Conservation (phyloP, 2,329 filamentous ascomycete genomes). For the Calycina marina region DNA sequence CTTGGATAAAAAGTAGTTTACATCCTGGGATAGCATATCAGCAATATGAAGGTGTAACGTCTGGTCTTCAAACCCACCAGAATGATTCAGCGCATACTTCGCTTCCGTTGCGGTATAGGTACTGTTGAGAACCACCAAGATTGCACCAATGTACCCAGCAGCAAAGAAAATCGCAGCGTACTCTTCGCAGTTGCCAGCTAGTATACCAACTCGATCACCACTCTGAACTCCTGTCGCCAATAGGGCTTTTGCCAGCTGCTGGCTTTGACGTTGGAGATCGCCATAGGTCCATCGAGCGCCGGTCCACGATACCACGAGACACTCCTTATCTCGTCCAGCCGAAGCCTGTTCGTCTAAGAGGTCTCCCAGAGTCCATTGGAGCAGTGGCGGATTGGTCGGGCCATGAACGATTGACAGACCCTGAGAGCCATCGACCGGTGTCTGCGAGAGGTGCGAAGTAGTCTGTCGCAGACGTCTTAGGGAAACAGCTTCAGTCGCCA, state of each 20-base stretch:
- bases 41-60: constrained; percentile 27
- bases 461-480: constrained; percentile 4
- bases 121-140: constrained; percentile 68
- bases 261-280: constrained; percentile 46
- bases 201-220: constrained; percentile 11
- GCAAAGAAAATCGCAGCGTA: constrained; percentile 19
- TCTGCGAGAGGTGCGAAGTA: constrained; percentile 1
- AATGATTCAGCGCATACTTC: constrained; percentile 49
- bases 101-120: constrained; percentile 48
- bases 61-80: no score
- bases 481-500: not conserved
- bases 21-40: constrained; percentile 42
- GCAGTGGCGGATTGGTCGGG: constrained; percentile 50
- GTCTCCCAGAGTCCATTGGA: constrained; percentile 58
- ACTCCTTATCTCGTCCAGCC: constrained; percentile 50
- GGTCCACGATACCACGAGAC: constrained; percentile 62
- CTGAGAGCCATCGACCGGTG: not conserved
- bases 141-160: constrained; percentile 36
- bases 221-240: constrained; percentile 24
- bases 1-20: constrained; percentile 59
- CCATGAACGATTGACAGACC: constrained; percentile 2
- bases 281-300: constrained; percentile 59
- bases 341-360: constrained; percentile 57
- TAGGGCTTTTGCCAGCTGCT: constrained; percentile 48
- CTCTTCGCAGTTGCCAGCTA: constrained; percentile 12